These are phyloP conservation scores for Chaetomium sp. DNA, from an alignment of 2,329 filamentous ascomycete genomes.

Conservation along the genomic window DNA sequence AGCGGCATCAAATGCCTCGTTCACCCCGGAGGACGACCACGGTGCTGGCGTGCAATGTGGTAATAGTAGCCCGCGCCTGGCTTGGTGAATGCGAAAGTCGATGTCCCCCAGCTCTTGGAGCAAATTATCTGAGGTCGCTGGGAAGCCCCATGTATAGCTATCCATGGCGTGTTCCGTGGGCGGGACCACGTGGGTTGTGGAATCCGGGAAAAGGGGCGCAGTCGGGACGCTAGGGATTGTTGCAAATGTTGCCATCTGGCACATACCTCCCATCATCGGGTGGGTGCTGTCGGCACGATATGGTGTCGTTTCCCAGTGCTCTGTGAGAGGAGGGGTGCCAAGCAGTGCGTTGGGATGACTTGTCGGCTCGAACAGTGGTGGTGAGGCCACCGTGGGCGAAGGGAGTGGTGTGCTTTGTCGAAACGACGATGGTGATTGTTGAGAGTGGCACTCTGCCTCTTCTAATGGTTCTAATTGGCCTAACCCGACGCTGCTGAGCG, in stretches of 20 bases:
- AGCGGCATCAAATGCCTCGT: slow-evolving; percentile 14
- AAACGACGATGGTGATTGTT: not conserved
- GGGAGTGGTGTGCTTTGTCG: not conserved
- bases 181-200: not conserved
- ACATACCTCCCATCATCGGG: not conserved
- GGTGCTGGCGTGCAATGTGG: not conserved
- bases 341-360: not conserved
- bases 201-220: not conserved
- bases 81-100: slow-evolving; percentile 15
- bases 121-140: not conserved
- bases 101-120: slow-evolving; percentile 9
- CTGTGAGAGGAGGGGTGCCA: not conserved
- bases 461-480: no score
- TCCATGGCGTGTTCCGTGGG: not conserved
- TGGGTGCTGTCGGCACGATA: not conserved
- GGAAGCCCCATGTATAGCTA: slow-evolving; percentile 1
- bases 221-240: not conserved
- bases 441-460: no score
- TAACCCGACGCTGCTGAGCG: not conserved
- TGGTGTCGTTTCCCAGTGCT: slow-evolving; percentile 3
- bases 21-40: slow-evolving; percentile 10
- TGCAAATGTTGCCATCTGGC: slow-evolving; percentile 1
- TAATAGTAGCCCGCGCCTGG: not conserved
- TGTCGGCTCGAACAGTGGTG: not conserved
- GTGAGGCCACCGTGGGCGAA: not conserved